Evolutionary conservation across 2,329 filamentous ascomycete species (phyloP).

Genomic region (Pseudogymnoascus sp.): DNA sequence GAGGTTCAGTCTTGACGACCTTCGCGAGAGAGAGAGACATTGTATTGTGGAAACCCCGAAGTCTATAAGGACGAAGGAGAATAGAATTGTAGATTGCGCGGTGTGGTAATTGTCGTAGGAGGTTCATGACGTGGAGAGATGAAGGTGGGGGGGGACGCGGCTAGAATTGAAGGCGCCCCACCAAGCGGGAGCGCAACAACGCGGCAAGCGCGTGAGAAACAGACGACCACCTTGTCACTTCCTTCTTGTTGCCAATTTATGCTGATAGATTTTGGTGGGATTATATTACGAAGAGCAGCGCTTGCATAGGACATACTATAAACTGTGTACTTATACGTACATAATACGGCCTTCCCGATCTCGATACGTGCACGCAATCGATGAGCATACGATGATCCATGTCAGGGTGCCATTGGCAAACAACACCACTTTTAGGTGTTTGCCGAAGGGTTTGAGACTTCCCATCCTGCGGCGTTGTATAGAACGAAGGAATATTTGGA

Average conservation of each 20-base stretch:
- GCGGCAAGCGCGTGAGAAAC: neutral
- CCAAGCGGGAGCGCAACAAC: neutral
- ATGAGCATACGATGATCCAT: neutral
- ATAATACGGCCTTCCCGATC: neutral
- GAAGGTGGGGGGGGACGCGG: neutral
- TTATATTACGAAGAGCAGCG: neutral
- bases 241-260: neutral
- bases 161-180: neutral
- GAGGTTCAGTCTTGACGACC: slow-evolving; percentile 35
- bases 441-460: neutral
- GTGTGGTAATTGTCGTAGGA: neutral
- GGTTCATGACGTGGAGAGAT: neutral
- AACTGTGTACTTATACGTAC: neutral
- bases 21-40: slow-evolving; percentile 39
- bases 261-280: neutral
- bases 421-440: neutral
- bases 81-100: neutral
- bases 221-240: neutral
- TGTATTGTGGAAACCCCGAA: neutral
- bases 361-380: neutral
- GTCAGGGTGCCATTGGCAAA: neutral
- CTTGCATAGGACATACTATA: neutral
- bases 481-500: neutral
- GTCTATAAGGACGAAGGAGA: neutral
- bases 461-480: neutral